Base-by-base conservation (phyloP, 805 yeast species). In the Hanseniaspora lindneri region DNA sequence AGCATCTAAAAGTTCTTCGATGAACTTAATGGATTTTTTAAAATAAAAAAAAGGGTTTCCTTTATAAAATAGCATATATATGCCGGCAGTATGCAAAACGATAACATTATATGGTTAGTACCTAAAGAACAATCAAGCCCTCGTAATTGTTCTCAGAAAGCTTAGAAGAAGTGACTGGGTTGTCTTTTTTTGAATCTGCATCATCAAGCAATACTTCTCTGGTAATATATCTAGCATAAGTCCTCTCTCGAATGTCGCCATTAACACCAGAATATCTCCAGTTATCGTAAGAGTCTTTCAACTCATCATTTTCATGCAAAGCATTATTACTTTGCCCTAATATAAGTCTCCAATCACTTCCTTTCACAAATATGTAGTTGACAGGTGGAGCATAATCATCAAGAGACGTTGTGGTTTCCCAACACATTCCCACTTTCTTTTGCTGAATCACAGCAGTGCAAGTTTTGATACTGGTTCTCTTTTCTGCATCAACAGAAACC, bases 21-120 rank as follows among this genome's bases (percentile, higher is more conserved):
- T 46, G 29, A 46, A 46, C 17, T 24, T 46, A 8, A 39, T 46
- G 43, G 49, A 46, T 37, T 46, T 46, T 19, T 21, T 46, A 25
- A 36, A 41, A 9, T 46, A 32, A 46, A n/a, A n/a, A n/a, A n/a
- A n/a, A n/a, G n/a, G n/a, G n/a, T n/a, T n/a, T n/a, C n/a, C n/a
- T n/a, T n/a, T n/a, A n/a, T n/a, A n/a, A n/a, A n/a, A n/a, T n/a
- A n/a, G n/a, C n/a, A n/a, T n/a, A n/a, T n/a, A n/a, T n/a, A n/a
- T n/a, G n/a, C n/a, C n/a, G n/a, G n/a, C n/a, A n/a, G n/a, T n/a
- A n/a, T n/a, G n/a, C n/a, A n/a, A n/a, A n/a, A n/a, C n/a, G n/a
- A n/a, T n/a, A n/a, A n/a, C n/a, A n/a, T n/a, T n/a, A n/a, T n/a
- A n/a, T n/a, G n/a, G n/a, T n/a, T n/a, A n/a, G n/a, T n/a, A n/a